Evolutionary conservation across 2,329 filamentous ascomycete genomes (phyloP).

Genomic region (Aspergillus fumigatiaffinis): DNA sequence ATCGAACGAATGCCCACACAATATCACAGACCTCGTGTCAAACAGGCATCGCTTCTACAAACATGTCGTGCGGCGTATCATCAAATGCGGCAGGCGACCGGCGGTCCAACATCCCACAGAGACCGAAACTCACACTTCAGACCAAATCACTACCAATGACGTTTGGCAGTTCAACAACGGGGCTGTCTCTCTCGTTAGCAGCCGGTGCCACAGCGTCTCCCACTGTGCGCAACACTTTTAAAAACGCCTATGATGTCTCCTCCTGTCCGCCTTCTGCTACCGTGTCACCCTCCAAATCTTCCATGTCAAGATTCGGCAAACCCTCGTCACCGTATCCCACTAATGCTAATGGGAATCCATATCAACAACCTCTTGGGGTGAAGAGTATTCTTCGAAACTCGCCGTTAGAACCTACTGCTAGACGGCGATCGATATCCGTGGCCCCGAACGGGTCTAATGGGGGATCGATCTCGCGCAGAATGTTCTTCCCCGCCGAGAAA

Average conservation of each 20-base stretch:
- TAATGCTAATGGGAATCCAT: background rate
- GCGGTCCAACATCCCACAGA: slow-evolving; percentile 25
- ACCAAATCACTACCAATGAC: slow-evolving; percentile 49
- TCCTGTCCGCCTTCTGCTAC: slow-evolving; percentile 38
- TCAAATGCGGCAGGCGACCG: slow-evolving; percentile 7
- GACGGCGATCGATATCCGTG: slow-evolving; percentile 39
- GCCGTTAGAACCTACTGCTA: slow-evolving; percentile 33
- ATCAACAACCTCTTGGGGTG: slow-evolving; percentile 34
- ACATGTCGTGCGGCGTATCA: slow-evolving; percentile 13
- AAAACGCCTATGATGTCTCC: slow-evolving; percentile 54
- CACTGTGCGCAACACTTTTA: slow-evolving; percentile 59
- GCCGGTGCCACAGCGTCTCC: slow-evolving; percentile 50
- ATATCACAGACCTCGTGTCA: background rate
- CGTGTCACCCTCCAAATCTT: slow-evolving; percentile 29
- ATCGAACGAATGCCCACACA: slow-evolving; percentile 6
- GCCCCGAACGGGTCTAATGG: slow-evolving; percentile 29
- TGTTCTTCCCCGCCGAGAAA: slow-evolving; percentile 54
- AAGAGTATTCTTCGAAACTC: slow-evolving; percentile 48
- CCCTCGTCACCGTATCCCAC: slow-evolving; percentile 28
- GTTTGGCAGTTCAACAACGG: slow-evolving; percentile 52
- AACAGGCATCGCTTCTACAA: background rate
- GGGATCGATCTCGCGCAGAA: slow-evolving; percentile 30
- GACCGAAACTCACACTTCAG: slow-evolving; percentile 60
- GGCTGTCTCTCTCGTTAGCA: slow-evolving; percentile 51
- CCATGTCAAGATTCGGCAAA: slow-evolving; percentile 25